A percentile compares a stretch with the other conserved stretches of the same genome.
Conservation (phyloP, 2,329 filamentous ascomycete genomes). For the Aspergillus sp. region DNA sequence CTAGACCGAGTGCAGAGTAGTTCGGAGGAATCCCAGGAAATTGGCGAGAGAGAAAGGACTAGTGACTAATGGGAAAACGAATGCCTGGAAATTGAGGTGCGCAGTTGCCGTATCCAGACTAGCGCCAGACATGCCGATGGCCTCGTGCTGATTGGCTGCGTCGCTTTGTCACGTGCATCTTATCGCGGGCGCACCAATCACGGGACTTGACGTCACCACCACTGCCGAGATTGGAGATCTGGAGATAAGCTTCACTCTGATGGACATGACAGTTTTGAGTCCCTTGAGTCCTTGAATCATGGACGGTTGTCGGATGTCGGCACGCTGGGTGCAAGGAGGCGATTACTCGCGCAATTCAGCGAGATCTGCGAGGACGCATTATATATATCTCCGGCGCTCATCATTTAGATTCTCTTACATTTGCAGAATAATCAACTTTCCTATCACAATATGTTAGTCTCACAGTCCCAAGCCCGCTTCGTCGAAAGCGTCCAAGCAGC, state of each 20-base stretch:
- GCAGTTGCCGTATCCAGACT: background rate
- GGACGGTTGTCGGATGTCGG: background rate
- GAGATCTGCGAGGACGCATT: too few relatives aligned
- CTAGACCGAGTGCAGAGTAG: too few relatives aligned
- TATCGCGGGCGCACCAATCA: conserved; percentile 1
- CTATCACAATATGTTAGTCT: conserved; percentile 20
- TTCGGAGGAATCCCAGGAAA: too few relatives aligned
- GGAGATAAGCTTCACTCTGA: too few relatives aligned
- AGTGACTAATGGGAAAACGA: too few relatives aligned
- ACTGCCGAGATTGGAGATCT: background rate
- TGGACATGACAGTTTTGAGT: too few relatives aligned
- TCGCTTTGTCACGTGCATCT: conserved; percentile 18
- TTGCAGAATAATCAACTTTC: too few relatives aligned
- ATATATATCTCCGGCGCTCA: too few relatives aligned
- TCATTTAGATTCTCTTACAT: too few relatives aligned
- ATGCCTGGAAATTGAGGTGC: background rate
- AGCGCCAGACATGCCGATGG: conserved; percentile 10
- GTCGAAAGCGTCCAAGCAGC: conserved; percentile 24
- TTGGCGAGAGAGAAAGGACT: too few relatives aligned
- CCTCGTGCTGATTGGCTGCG: conserved; percentile 22
- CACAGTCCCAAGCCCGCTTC: conserved; percentile 22
- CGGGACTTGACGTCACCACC: background rate
- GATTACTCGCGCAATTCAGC: too few relatives aligned
- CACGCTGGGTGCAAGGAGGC: background rate
- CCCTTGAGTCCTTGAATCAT: too few relatives aligned